Evolutionary conservation across 2,329 filamentous ascomycete species (phyloP).

Genomic region (Fonsecaea pugnacius): DNA sequence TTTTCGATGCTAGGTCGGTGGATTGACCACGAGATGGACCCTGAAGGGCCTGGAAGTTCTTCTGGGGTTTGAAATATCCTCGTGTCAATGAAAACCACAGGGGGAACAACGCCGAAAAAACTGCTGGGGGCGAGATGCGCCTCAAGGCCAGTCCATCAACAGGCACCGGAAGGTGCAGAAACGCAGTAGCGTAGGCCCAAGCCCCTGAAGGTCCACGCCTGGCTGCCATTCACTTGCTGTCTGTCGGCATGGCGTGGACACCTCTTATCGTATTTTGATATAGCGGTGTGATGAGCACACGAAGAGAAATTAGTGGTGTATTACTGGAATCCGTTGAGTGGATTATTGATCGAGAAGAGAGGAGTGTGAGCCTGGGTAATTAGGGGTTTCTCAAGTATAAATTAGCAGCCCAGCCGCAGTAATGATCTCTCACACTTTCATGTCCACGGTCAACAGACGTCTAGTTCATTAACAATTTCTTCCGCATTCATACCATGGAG

Average conservation of each 20-base stretch:
- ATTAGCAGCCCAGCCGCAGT: background rate
- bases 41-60: background rate
- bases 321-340: background rate
- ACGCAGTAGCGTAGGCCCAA: background rate
- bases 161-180: conserved; percentile 7
- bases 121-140: background rate
- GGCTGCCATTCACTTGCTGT: background rate
- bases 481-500: background rate
- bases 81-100: background rate
- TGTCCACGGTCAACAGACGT: background rate
- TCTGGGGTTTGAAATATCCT: background rate
- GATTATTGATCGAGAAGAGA: background rate
- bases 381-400: background rate
- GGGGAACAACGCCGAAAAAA: background rate
- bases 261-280: background rate
- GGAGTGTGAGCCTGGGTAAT: background rate
- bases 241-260: conserved; percentile 2
- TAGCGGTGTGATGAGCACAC: conserved; percentile 9
- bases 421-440: background rate
- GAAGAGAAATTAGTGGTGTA: background rate
- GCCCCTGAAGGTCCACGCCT: conserved; percentile 4
- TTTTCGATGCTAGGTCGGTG: background rate
- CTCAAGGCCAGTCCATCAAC: background rate
- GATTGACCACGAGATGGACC: background rate
- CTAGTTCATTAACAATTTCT: background rate